Conservation (phyloP, 2,329 filamentous ascomycete genomes). For the Didymella pomorum region DNA sequence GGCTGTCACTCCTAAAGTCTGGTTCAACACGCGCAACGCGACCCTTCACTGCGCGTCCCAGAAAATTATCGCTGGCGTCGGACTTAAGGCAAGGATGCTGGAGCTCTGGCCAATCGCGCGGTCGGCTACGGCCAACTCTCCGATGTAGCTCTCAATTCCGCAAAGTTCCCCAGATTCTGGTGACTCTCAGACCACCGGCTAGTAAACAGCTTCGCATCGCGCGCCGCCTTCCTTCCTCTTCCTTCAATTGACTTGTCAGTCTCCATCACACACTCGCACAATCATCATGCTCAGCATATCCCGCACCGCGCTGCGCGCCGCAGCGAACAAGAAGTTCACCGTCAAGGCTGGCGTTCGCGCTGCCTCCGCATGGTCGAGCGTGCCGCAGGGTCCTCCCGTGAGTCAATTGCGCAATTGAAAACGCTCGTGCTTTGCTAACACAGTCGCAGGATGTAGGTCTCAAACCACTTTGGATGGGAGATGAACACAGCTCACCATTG, state of each 20-base stretch:
- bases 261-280: constrained; percentile 20
- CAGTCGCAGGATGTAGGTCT: constrained; percentile 46
- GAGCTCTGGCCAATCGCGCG: constrained; percentile 28
- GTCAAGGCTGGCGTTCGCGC: constrained; percentile 60
- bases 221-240: constrained; percentile 5
- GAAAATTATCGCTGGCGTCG: constrained; percentile 34
- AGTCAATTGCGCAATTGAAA: constrained; percentile 52
- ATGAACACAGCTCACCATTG: constrained; percentile 31
- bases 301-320: constrained; percentile 50
- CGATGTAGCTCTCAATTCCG: constrained; percentile 28
- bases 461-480: neutral
- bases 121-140: constrained; percentile 21
- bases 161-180: constrained; percentile 37
- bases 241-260: constrained; percentile 12
- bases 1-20: neutral
- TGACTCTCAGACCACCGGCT: neutral
- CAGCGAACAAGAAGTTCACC: constrained; percentile 46
- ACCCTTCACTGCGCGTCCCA: constrained; percentile 19
- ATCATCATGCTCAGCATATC: constrained; percentile 49
- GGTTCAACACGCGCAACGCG: constrained; percentile 12
- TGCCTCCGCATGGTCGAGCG: constrained; percentile 87
- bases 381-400: constrained; percentile 94
- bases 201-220: constrained; percentile 16
- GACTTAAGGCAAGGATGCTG: constrained; percentile 21
- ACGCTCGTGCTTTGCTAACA: constrained; percentile 29